Conservation (phyloP, 2,329 filamentous ascomycete genomes). For the Curvularia sp. region DNA sequence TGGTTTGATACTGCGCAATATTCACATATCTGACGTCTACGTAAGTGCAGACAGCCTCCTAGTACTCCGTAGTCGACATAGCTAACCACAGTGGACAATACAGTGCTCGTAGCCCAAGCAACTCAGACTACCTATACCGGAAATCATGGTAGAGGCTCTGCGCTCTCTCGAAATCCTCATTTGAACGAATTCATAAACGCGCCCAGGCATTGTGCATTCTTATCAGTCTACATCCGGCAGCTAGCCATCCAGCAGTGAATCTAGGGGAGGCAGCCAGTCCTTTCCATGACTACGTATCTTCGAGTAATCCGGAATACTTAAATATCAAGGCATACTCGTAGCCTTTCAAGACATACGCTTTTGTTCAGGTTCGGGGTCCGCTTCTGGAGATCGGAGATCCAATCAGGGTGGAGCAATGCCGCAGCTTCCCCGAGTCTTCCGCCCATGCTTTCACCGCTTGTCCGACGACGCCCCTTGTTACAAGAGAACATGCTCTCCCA, state of each 20-base stretch:
- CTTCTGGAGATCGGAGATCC: conserved; percentile 9
- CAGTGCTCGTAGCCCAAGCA: not conserved
- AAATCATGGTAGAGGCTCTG: not conserved
- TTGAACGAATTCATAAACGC: not conserved
- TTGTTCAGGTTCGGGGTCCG: not conserved
- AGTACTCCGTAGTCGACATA: not conserved
- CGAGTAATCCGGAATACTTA: too few species aligned
- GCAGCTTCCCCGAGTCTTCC: conserved; percentile 34
- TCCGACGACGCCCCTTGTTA: not conserved
- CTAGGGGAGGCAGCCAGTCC: not conserved
- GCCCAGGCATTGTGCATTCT: not conserved
- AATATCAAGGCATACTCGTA: too few species aligned
- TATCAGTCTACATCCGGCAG: not conserved
- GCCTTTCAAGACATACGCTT: not conserved
- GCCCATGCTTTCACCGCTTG: conserved; percentile 12
- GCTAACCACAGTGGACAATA: not conserved
- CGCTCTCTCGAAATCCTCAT: not conserved
- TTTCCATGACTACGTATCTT: not conserved
- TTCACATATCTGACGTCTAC: not conserved
- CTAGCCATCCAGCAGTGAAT: not conserved
- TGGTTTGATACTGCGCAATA: not conserved
- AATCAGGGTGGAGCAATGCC: conserved; percentile 35
- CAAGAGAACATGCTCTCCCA: not conserved
- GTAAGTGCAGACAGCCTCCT: not conserved
- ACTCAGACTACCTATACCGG: not conserved